Conservation (phyloP, 1,139 yeast species). For the Taphrina pruni region DNA sequence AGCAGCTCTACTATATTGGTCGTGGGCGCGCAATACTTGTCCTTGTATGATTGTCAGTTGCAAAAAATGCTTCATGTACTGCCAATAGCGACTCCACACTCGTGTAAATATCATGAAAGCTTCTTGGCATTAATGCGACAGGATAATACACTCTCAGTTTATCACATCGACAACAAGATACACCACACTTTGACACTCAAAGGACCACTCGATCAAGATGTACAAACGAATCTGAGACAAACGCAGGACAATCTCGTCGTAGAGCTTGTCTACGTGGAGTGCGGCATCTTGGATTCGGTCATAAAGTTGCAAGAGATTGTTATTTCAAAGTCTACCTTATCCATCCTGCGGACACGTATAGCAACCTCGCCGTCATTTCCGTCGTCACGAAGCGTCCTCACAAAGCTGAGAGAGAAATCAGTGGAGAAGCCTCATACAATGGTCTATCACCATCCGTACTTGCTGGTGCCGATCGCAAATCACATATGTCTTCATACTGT, state of each 20-base stretch:
- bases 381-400: too few species aligned
- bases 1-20: background rate
- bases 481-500: background rate
- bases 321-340: background rate
- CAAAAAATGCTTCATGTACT: background rate
- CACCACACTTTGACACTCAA: background rate
- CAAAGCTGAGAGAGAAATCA: too few species aligned
- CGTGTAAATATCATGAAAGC: background rate
- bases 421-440: too few species aligned
- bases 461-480: background rate
- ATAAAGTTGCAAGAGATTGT: conserved; percentile 9
- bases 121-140: background rate
- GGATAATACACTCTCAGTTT: background rate
- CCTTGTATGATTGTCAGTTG: background rate
- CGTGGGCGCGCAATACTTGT: background rate
- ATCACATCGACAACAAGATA: background rate
- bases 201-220: background rate
- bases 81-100: background rate
- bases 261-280: conserved; percentile 2
- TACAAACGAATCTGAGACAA: background rate
- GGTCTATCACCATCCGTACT: conserved; percentile 20
- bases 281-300: background rate
- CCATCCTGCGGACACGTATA: background rate
- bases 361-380: background rate
- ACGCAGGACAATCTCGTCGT: background rate